phyloP scores from a whole-genome alignment of 2,329 filamentous ascomycete genomes.

The Colletotrichum sp. region DNA sequence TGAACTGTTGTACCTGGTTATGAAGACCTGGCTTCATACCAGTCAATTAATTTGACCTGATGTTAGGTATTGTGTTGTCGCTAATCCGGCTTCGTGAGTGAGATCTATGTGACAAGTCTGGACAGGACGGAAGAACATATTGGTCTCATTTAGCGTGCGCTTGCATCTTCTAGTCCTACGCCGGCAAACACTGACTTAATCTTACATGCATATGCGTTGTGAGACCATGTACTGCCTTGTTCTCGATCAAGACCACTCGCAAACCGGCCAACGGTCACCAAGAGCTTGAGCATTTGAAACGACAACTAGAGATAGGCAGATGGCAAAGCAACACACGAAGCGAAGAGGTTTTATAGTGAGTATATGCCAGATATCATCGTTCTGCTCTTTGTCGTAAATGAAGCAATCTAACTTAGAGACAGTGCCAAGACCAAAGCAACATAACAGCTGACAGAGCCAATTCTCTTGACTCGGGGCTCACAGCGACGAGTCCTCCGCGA shows the following conservation, averaged over 20 bases:
- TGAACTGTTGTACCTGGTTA: background rate
- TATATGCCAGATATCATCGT: accelerated
- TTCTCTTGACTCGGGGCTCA: background rate
- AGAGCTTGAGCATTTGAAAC: background rate
- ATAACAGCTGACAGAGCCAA: background rate
- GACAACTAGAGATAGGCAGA: no score
- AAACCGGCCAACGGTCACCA: background rate
- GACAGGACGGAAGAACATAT: background rate
- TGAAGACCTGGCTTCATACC: background rate
- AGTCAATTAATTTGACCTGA: background rate
- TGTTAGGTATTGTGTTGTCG: background rate
- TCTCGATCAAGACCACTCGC: background rate
- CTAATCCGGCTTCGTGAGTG: background rate
- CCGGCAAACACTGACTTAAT: no score
- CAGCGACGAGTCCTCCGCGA: background rate
- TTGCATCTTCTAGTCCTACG: accelerated
- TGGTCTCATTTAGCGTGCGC: background rate
- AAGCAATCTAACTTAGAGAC: background rate
- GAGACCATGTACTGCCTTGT: background rate
- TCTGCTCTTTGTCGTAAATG: background rate
- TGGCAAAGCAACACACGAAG: no score
- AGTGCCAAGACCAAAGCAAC: background rate
- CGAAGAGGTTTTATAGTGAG: no score
- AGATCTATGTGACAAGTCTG: background rate
- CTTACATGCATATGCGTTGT: accelerated